Percentiles rank a stretch among this genome's conserved stretches.
Conservation (phyloP, 2,329 filamentous ascomycete genomes). For the Colletotrichum acutatum region DNA sequence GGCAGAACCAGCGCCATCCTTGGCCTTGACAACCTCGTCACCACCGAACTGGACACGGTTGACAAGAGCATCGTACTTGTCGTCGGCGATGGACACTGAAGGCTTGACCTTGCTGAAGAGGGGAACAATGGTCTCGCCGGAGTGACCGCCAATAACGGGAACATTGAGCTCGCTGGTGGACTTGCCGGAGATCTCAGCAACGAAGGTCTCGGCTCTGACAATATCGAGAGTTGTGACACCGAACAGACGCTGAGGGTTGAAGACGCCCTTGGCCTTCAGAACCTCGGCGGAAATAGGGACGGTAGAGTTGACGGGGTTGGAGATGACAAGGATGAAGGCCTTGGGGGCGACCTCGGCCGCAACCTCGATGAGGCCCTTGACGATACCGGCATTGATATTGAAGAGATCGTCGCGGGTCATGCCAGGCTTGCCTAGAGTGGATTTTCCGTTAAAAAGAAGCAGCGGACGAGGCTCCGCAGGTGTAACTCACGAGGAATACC, state of each 20-base stretch:
- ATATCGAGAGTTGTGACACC: slow-evolving; percentile 99
- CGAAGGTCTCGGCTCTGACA: slow-evolving; percentile 97
- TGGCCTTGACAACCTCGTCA: slow-evolving; percentile 96
- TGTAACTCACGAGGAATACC: slow-evolving; percentile 88
- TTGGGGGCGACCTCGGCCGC: slow-evolving; percentile 90
- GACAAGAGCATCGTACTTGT: slow-evolving; percentile 91
- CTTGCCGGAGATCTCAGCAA: slow-evolving; percentile 85
- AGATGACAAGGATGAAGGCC: slow-evolving; percentile 96
- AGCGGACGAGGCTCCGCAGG: neutral
- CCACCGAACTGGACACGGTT: slow-evolving; percentile 98
- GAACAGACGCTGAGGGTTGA: slow-evolving; percentile 95
- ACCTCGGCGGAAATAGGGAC: slow-evolving; percentile 98
- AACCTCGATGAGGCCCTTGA: slow-evolving; percentile 91
- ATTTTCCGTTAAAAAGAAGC: slow-evolving; percentile 19
- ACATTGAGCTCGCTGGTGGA: slow-evolving; percentile 84
- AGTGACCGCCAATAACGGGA: slow-evolving; percentile 96
- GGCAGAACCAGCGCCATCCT: slow-evolving; percentile 90
- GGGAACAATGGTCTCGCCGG: slow-evolving; percentile 96
- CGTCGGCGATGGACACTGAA: slow-evolving; percentile 80
- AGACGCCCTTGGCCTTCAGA: slow-evolving; percentile 91
- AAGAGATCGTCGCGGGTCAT: slow-evolving; percentile 99
- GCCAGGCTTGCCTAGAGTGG: slow-evolving; percentile 85
- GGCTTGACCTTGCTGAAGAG: slow-evolving; percentile 94
- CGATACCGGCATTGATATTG: slow-evolving; percentile 99
- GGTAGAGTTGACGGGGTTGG: slow-evolving; percentile 99